Percentiles rank a stretch among this genome's conserved stretches.
phyloP scores from a whole-genome alignment of 78 protist genomes.

The Isochrysis galbana region DNA sequence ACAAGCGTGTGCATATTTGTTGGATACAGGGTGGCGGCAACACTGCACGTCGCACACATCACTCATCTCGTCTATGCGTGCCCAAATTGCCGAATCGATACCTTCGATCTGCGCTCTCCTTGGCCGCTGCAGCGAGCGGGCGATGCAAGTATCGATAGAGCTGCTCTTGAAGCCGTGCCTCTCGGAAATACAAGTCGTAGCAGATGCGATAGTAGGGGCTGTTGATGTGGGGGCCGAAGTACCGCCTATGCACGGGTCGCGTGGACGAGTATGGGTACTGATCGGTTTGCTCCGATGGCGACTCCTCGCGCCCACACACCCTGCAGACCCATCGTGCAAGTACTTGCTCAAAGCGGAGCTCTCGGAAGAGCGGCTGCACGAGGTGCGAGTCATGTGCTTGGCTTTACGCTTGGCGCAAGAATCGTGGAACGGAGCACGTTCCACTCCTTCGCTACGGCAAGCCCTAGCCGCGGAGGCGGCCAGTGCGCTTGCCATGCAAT shows the following conservation, averaged over 20 bases:
- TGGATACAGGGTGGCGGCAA: no score
- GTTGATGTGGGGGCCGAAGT: background rate
- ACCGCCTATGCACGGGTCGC: background rate
- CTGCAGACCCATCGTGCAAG: slow-evolving; percentile 37
- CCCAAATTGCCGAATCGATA: no score
- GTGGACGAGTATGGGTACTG: background rate
- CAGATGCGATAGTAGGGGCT: background rate
- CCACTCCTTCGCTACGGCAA: background rate
- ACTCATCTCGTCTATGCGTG: no score
- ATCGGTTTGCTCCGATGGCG: slow-evolving; percentile 14
- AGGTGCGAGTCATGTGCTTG: background rate
- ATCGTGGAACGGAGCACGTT: background rate
- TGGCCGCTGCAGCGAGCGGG: background rate
- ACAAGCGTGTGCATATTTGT: no score
- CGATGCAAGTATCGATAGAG: background rate
- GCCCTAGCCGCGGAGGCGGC: background rate
- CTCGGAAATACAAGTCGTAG: background rate
- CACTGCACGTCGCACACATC: no score
- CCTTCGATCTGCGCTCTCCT: background rate
- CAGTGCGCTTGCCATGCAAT: background rate
- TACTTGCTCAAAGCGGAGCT: background rate
- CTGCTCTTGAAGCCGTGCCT: background rate
- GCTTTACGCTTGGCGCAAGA: background rate
- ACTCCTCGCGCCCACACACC: background rate
- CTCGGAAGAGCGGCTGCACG: background rate